Conservation (phyloP, 805 yeast species). For the Saccharomycopsis javanensis region DNA sequence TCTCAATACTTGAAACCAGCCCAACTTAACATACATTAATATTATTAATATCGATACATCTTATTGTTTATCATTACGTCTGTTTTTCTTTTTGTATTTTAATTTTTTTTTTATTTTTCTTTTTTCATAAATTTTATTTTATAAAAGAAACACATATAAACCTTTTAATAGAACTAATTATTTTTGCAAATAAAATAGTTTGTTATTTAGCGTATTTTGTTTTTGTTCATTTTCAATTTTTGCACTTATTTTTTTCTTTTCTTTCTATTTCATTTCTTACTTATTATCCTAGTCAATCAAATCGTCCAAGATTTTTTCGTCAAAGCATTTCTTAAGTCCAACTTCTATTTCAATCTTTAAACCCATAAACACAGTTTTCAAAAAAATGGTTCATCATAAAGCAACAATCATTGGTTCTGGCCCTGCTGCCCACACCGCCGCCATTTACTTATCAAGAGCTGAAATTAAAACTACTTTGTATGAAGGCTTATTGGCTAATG, state of each 20-base stretch:
- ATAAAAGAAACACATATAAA: no score
- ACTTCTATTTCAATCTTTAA: not conserved
- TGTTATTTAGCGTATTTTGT: no score
- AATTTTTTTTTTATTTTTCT: not conserved
- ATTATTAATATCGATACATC: not conserved
- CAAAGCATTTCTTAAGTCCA: not conserved
- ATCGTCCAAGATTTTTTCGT: not conserved
- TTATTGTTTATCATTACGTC: no score
- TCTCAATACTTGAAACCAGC: not conserved
- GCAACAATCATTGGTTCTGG: slow-evolving; percentile 93
- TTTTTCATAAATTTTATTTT: no score
- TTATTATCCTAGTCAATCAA: no score
- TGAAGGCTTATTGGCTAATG: slow-evolving; percentile 94
- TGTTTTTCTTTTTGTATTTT: no score
- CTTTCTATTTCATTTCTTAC: no score
- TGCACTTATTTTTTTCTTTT: no score
- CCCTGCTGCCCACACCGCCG: slow-evolving; percentile 99
- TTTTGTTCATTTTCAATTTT: no score
- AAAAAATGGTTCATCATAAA: slow-evolving; percentile 69
- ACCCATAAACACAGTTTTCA: not conserved
- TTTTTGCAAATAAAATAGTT: no score
- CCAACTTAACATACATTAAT: not conserved
- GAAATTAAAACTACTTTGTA: slow-evolving; percentile 88
- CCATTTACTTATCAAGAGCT: slow-evolving; percentile 92
- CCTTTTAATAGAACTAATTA: not conserved